Base-by-base conservation (phyloP, 495 filamentous ascomycete species). In the Cladorrhinum samala region DNA sequence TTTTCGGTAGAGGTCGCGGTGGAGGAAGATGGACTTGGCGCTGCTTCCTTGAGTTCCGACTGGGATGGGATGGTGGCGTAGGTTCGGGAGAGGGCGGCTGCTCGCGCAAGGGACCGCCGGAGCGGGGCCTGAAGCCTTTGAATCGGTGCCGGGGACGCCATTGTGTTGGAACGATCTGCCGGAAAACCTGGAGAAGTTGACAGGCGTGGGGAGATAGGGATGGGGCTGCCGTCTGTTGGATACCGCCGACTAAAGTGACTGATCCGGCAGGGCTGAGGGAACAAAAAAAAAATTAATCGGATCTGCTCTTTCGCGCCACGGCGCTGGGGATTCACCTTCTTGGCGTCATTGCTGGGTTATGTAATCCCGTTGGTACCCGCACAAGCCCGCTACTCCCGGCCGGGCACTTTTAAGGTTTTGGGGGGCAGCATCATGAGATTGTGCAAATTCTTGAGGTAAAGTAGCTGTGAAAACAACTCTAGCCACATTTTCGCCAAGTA, bases 91-190 rank as follows among this genome's bases (percentile, higher is more conserved):
- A 55, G 48, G 33, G 33, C 55, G 20, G 55, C 52, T 13, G 60
- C 60, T 46, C 60, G 63, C 9, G 58, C 62, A 4, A 69, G 48
- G 20, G 58, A 61, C 36, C 58, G 58, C 45, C 67, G 67, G 14
- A 69, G 48, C 41, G 67, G 65, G 37, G 52, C 65, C 40, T 68
- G 65, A 18, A 69, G 53, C 37, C 63, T 55, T 39, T 66, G 67
- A 9, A 69, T 53, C 13, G 64, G 62, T 23, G 52, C 55, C 2
- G 65, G 25, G 6, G 67, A 66, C 9, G 60, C 60, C 67, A 68
- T 69, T 46, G 27, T 58, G 45, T 23, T 37, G n/a, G n/a, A n/a
- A n/a, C 39, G 17, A 20, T 53, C 13, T 18, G 3, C n/a, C 27
- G 42, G 40, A 43, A 23, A n/a, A 9, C 6, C 9, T 3, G 48